Evolutionary conservation across 2,329 filamentous ascomycete genomes (phyloP).

Genomic region (Aphanoascus verrucosus): DNA sequence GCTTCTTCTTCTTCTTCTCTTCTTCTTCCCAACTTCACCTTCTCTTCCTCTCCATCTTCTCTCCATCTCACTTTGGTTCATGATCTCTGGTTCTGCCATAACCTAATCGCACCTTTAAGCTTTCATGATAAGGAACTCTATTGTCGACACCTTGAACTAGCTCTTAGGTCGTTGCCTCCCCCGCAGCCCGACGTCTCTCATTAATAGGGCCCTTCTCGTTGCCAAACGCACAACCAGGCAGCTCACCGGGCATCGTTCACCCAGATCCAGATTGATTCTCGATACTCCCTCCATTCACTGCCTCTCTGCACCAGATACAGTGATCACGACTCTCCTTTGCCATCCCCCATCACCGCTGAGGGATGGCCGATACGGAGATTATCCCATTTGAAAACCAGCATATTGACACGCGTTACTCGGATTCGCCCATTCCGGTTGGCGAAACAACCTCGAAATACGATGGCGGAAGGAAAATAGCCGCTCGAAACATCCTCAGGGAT

Average conservation of each 20-base stretch:
- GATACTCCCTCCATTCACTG: neutral
- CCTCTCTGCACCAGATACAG: neutral
- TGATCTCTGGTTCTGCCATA: neutral
- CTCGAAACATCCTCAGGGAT: neutral
- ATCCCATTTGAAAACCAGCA: constrained; percentile 11
- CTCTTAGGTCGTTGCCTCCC: neutral
- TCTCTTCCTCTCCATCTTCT: neutral
- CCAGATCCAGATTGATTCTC: neutral
- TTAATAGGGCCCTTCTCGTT: neutral
- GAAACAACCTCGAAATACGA: neutral
- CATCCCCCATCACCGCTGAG: constrained; percentile 9
- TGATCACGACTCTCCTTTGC: neutral
- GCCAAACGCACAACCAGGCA: too few species aligned
- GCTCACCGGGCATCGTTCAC: neutral
- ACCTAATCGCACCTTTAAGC: neutral
- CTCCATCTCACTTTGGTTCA: neutral
- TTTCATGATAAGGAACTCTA: constrained; percentile 2
- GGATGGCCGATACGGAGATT: constrained; percentile 14
- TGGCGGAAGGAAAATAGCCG: constrained; percentile 3
- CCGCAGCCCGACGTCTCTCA: neutral
- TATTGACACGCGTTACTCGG: constrained; percentile 10
- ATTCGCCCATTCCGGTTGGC: constrained; percentile 2
- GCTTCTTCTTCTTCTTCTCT: neutral
- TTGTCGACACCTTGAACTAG: neutral
- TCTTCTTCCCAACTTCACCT: neutral